Conservation (phyloP, 805 yeast species). For the Wickerhamomyces canadensis region DNA sequence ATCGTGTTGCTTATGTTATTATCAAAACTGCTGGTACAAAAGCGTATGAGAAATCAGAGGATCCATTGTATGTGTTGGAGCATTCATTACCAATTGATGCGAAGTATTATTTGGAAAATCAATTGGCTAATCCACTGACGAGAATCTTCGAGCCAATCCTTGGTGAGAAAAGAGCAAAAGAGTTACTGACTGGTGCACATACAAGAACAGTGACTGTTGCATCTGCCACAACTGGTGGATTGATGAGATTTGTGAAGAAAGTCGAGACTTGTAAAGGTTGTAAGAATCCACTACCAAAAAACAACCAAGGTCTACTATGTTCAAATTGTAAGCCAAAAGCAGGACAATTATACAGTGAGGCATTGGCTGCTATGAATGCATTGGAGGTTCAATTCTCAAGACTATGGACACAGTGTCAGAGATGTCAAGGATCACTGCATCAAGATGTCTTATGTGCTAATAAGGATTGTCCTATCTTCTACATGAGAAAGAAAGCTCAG, state of each 20-base stretch:
- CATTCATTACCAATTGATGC: conserved; percentile 92
- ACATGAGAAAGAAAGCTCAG: conserved; percentile 71
- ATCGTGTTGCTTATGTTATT: conserved; percentile 96
- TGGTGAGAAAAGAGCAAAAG: conserved; percentile 79
- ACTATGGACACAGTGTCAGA: conserved; percentile 96
- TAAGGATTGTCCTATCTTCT: conserved; percentile 95
- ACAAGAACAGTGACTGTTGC: conserved; percentile 68
- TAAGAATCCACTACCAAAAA: conserved; percentile 60
- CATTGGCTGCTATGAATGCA: conserved; percentile 71
- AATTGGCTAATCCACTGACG: conserved; percentile 83
- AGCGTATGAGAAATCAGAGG: conserved; percentile 94
- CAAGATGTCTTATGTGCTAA: conserved; percentile 94
- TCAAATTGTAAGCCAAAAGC: conserved; percentile 67
- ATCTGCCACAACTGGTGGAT: conserved; percentile 57
- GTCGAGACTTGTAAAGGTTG: conserved; percentile 88
- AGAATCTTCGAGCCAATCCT: conserved; percentile 94
- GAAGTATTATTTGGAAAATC: conserved; percentile 89
- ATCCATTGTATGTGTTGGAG: conserved; percentile 89
- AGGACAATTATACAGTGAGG: conserved; percentile 75
- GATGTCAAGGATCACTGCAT: conserved; percentile 94
- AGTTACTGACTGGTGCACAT: conserved; percentile 76
- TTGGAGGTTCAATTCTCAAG: conserved; percentile 79
- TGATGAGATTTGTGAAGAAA: conserved; percentile 87
- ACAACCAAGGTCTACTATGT: conserved; percentile 72
- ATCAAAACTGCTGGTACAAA: conserved; percentile 74